Evolutionary conservation across 352 stramenopile species (phyloP), one percentile per base, ranked within the genome.

Genomic region (Phytophthora melonis): DNA sequence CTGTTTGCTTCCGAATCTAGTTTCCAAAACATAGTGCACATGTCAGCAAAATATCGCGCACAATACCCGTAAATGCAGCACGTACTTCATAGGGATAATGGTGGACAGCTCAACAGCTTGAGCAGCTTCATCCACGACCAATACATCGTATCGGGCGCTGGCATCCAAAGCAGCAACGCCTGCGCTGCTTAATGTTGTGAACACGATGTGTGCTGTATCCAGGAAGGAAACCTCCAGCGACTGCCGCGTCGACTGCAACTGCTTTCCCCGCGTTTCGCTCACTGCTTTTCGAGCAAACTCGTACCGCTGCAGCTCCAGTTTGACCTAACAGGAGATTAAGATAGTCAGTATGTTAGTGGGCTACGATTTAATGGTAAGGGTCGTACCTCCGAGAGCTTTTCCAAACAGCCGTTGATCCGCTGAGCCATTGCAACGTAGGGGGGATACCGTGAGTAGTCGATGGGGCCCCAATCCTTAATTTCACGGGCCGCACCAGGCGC

Each of bases 131-230:
- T 97, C 90, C 57, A 97, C 86, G 32, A 97, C 90, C 21, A 97
- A 66, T 4, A 96, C 88, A 43, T 97, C 90, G 49, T 94, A 96
- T 34, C 86, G 80, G 18, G 78, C 80, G 49, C 85, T 93, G 13
- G 87, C 88, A 73, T 97, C 88, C 18, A 97, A 73, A 8, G 90
- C 88, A 47, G 85, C 81, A 64, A 95, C 87, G 55, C 93, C 94
- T 9, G 90, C 92, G 58, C 90, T 97, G 68, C 92, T 97, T 11
- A 98, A 78, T 2, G 94, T 98, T 13, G 92, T 98, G 53, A 98
- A 98, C 3, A 98, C 89, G 49, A 98, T 94, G 49, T 98, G 92
- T 9, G 93, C 93, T 41, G 89, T 96, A 72, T 98, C 93, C 21
- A 97, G 72, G 58, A 97, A 94, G 3, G 89, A 96, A 23, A 93